A percentile compares a stretch with the other conserved stretches of the same genome.
phyloP scores from a whole-genome alignment of 257 asterid genomes.

The Gentiana dahurica region DNA sequence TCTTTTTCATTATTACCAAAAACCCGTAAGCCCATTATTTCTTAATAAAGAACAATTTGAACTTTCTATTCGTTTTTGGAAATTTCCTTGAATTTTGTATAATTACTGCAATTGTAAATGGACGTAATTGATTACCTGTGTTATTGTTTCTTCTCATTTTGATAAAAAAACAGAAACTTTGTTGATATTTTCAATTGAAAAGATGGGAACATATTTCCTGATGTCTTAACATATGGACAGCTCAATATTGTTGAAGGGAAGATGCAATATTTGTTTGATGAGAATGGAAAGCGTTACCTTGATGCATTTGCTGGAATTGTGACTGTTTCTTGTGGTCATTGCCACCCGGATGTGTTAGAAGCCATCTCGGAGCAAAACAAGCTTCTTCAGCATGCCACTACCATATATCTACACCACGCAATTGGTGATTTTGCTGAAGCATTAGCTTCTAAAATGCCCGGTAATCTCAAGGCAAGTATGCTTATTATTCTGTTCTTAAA shows the following conservation, averaged over 20 bases:
- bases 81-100: too few species aligned
- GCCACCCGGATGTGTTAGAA: constrained; percentile 71
- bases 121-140: too few species aligned
- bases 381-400: constrained; percentile 94
- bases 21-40: constrained; percentile 45
- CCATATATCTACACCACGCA: constrained; percentile 87
- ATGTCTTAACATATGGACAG: constrained; percentile 25
- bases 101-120: too few species aligned
- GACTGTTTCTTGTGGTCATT: constrained; percentile 94
- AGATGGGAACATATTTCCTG: background rate
- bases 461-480: constrained; percentile 57
- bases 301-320: constrained; percentile 97
- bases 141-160: too few species aligned
- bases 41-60: too few species aligned
- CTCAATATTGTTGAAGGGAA: constrained; percentile 93
- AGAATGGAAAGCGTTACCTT: constrained; percentile 78
- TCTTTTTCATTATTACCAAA: constrained; percentile 70
- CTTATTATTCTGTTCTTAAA: background rate
- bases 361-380: constrained; percentile 72
- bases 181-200: background rate
- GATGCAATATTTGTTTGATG: constrained; percentile 92
- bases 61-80: too few species aligned
- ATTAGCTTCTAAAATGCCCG: constrained; percentile 88
- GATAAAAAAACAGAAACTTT: background rate
- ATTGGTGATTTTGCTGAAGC: constrained; percentile 87